Percentiles rank a stretch among this genome's conserved stretches.
These are phyloP conservation scores for Lachnellula hyalina DNA, from an alignment of 2,329 filamentous ascomycete genomes.

Conservation along the genomic window DNA sequence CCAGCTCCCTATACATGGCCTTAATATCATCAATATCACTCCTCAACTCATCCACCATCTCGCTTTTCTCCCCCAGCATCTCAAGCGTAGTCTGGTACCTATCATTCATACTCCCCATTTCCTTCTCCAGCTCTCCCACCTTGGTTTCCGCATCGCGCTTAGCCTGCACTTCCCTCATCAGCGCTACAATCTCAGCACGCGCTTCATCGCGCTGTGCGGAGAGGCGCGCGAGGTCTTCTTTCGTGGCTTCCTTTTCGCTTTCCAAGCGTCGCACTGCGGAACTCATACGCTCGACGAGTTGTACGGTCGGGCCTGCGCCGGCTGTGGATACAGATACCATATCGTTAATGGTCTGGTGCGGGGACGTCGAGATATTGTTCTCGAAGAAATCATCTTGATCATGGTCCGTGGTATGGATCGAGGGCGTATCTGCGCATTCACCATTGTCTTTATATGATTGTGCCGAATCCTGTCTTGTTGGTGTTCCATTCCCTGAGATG, in stretches of 20 bases:
- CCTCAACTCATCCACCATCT: constrained; percentile 83
- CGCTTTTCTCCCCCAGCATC: constrained; percentile 95
- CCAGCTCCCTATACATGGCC: constrained; percentile 89
- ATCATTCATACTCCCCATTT: constrained; percentile 63
- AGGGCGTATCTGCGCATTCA: constrained; percentile 20
- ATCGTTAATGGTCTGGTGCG: constrained; percentile 69
- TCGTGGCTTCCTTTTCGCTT: constrained; percentile 81
- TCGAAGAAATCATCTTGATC: constrained; percentile 44
- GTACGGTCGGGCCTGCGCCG: constrained; percentile 85
- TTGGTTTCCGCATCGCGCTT: constrained; percentile 56
- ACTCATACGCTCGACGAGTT: constrained; percentile 94
- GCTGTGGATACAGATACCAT: constrained; percentile 86
- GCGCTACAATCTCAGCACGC: constrained; percentile 77
- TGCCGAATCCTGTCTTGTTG: constrained; percentile 28
- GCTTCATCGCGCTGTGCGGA: constrained; percentile 86
- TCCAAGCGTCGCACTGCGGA: constrained; percentile 87
- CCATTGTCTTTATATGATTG: constrained; percentile 23
- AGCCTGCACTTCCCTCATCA: constrained; percentile 82
- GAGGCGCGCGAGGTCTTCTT: constrained; percentile 78
- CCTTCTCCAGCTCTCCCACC: constrained; percentile 60
- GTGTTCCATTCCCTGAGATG: constrained; percentile 27
- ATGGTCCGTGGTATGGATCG: constrained; percentile 32
- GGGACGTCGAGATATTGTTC: constrained; percentile 52
- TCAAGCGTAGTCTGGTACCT: constrained; percentile 89
- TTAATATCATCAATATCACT: constrained; percentile 91